These are phyloP conservation scores for Monosporozyma siamensis DNA, from an alignment of 805 yeast species.

Conservation along the genomic window DNA sequence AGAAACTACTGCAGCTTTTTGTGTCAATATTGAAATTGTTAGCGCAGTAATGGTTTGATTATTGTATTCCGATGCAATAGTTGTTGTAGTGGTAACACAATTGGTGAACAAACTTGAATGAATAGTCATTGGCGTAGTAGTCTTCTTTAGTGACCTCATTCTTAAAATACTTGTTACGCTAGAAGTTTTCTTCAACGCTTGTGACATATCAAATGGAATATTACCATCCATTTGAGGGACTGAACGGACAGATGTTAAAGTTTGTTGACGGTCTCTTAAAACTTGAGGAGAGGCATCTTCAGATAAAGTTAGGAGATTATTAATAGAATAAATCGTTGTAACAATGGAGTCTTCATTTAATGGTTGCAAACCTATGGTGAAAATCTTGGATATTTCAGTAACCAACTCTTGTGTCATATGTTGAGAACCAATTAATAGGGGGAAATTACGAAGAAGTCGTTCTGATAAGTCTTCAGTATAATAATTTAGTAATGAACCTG, in stretches of 20 bases:
- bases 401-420: constrained; percentile 41
- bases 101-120: constrained; percentile 39
- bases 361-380: constrained; percentile 58
- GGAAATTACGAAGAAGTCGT: constrained; percentile 34
- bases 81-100: constrained; percentile 57
- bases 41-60: constrained; percentile 68
- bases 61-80: constrained; percentile 54
- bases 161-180: not conserved
- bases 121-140: constrained; percentile 12
- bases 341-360: constrained; percentile 75
- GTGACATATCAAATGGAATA: not conserved
- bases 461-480: constrained; percentile 28
- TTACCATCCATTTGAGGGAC: not conserved
- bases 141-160: constrained; percentile 8
- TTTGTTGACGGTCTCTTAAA: constrained; percentile 30
- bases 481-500: constrained; percentile 46
- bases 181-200: not conserved
- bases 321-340: constrained; percentile 73
- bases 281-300: constrained; percentile 34
- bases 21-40: constrained; percentile 73
- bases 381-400: constrained; percentile 41
- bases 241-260: constrained; percentile 15
- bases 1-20: constrained; percentile 48
- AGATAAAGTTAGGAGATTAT: constrained; percentile 58
- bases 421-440: constrained; percentile 49